Evolutionary conservation across 768 basidiomycete genomes (phyloP).

Genomic region (Coprinopsis marcescibilis): DNA sequence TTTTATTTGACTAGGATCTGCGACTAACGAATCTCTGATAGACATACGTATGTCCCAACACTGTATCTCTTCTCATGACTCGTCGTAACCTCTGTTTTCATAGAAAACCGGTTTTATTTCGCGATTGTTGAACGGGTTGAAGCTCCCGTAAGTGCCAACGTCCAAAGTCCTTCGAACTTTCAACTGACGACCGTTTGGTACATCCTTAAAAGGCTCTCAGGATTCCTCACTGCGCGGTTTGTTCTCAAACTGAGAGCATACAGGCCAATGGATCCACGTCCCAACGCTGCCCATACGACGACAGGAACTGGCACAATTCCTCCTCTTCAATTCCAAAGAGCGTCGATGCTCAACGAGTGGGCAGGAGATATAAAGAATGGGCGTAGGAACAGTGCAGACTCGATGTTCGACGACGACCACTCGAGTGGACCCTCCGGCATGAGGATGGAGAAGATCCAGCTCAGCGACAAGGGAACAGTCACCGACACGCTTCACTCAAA

Average conservation of each 20-base stretch:
- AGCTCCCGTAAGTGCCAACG: not conserved
- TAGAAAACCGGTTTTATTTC: constrained; percentile 3
- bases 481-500: no score
- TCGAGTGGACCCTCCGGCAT: no score
- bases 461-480: no score
- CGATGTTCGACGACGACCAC: no score
- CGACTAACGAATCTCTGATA: not conserved
- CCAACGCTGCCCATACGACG: not conserved
- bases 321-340: not conserved
- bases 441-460: no score
- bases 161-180: no score
- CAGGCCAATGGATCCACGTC: not conserved
- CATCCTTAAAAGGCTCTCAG: not conserved
- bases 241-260: not conserved
- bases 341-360: no score
- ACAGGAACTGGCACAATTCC: not conserved
- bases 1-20: not conserved
- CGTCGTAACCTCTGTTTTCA: not conserved
- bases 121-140: not conserved
- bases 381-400: no score
- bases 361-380: no score
- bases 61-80: not conserved
- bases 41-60: not conserved
- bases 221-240: constrained; percentile 4
- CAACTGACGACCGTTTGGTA: not conserved